Conservation (phyloP, 139 green algal genomes). For the Micromonas pusilla region DNA sequence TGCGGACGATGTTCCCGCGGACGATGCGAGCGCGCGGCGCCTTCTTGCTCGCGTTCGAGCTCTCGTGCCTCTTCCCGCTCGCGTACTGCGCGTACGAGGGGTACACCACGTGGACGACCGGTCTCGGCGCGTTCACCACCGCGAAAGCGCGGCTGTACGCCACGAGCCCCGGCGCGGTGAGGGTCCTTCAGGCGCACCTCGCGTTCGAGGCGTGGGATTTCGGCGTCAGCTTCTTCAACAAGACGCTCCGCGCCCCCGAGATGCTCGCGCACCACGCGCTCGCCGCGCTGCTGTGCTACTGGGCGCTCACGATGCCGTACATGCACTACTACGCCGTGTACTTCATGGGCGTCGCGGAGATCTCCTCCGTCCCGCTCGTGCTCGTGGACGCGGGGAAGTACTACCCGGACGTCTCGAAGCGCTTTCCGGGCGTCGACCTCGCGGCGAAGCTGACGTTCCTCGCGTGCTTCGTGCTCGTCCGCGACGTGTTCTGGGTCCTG, state of each 20-base stretch:
- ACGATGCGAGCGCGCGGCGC: neutral
- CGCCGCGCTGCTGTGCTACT: neutral
- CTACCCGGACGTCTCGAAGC: neutral
- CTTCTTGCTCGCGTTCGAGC: conserved; percentile 4
- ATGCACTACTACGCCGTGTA: conserved; percentile 14
- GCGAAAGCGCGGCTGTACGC: neutral
- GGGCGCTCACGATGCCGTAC: neutral
- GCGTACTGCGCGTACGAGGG: conserved; percentile 5
- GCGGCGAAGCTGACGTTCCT: neutral
- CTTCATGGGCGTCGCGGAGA: conserved; percentile 20
- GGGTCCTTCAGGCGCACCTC: conserved; percentile 1
- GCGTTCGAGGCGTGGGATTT: conserved; percentile 22
- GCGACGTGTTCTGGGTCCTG: neutral
- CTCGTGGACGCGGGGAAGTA: conserved; percentile 8
- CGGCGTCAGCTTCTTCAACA: neutral
- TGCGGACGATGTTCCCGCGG: neutral
- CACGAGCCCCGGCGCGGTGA: neutral
- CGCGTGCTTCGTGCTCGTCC: neutral
- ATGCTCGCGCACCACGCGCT: conserved; percentile 19
- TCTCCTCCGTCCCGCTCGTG: neutral
- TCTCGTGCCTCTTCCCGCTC: conserved; percentile 1
- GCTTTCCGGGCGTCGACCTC: neutral
- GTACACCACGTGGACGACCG: neutral
- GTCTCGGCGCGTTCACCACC: neutral
- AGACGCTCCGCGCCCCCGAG: neutral